A percentile compares a stretch with the other conserved stretches of the same genome.
Conservation (phyloP, 192 early-diverging fungal species). For the Entomortierella beljakovae region DNA sequence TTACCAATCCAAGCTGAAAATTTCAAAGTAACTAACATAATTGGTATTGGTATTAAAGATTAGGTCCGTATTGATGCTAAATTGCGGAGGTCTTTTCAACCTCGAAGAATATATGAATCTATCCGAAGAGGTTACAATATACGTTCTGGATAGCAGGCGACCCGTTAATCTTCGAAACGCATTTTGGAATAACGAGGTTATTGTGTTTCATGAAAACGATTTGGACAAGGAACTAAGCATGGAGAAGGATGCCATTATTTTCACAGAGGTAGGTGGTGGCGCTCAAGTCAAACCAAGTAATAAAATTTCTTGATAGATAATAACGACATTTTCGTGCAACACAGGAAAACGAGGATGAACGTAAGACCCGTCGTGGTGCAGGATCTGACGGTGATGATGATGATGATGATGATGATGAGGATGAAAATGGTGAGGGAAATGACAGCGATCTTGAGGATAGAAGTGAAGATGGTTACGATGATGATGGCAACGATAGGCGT, state of each 20-base stretch:
- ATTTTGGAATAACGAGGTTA: slow-evolving; percentile 80
- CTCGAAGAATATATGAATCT: slow-evolving; percentile 70
- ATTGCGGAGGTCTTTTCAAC: slow-evolving; percentile 81
- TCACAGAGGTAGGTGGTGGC: slow-evolving; percentile 67
- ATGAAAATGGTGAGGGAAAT: slow-evolving; percentile 40
- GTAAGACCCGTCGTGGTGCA: slow-evolving; percentile 28
- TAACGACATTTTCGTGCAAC: not conserved
- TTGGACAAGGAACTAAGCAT: slow-evolving; percentile 74
- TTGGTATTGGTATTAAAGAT: slow-evolving; percentile 63
- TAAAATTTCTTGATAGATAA: no score
- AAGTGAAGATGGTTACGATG: slow-evolving; percentile 41
- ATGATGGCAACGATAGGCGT: slow-evolving; percentile 55
- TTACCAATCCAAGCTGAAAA: no score
- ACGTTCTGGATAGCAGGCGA: slow-evolving; percentile 90
- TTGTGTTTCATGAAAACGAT: slow-evolving; percentile 90
- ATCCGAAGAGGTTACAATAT: slow-evolving; percentile 73
- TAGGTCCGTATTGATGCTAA: slow-evolving; percentile 82
- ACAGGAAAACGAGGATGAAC: slow-evolving; percentile 55
- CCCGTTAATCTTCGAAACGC: slow-evolving; percentile 90
- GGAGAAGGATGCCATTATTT: slow-evolving; percentile 76
- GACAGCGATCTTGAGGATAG: slow-evolving; percentile 34
- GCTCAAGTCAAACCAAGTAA: no score
- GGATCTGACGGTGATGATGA: slow-evolving; percentile 50
- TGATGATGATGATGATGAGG: slow-evolving; percentile 34
- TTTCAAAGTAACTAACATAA: no score